A percentile compares a stretch with the other conserved stretches of the same genome.
These are phyloP conservation scores for Uronychia binucleata DNA, from an alignment of 73 alveolate species.

Conservation along the genomic window DNA sequence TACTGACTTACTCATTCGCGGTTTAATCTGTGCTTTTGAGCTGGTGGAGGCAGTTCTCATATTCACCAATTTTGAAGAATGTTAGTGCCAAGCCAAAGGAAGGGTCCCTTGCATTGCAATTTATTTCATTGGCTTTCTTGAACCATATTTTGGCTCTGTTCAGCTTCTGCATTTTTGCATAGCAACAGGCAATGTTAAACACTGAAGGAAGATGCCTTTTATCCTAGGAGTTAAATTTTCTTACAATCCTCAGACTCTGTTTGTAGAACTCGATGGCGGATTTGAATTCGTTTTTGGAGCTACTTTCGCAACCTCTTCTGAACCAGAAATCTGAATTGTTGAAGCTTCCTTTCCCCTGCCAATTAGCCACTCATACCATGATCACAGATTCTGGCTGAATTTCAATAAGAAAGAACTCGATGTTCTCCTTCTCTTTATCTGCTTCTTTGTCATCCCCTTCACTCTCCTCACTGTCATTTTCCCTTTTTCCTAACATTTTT, in stretches of 20 bases:
- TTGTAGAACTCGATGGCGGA: conserved; percentile 61
- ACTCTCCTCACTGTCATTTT: background rate
- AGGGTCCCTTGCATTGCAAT: conserved; percentile 1
- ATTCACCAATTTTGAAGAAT: conserved; percentile 33
- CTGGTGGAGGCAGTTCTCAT: conserved; percentile 16
- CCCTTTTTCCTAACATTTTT: background rate
- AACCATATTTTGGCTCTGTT: conserved; percentile 14
- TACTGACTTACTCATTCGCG: background rate
- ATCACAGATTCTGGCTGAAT: background rate
- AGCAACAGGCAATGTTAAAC: conserved; percentile 60
- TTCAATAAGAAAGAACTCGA: background rate
- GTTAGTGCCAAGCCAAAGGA: conserved; percentile 53
- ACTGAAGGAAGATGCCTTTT: conserved; percentile 38
- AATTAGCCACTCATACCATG: background rate
- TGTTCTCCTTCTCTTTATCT: background rate
- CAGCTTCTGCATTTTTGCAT: conserved; percentile 8
- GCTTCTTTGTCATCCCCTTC: background rate
- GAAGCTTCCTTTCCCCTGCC: background rate
- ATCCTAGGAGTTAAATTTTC: background rate
- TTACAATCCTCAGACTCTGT: conserved; percentile 39
- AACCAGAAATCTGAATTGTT: conserved; percentile 59
- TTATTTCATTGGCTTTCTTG: background rate
- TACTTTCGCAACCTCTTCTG: conserved; percentile 48
- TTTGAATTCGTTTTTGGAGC: conserved; percentile 31
- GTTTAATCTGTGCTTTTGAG: background rate